Evolutionary conservation across 179 eudicot species (phyloP).

Genomic region (Heliamphora pulchella): DNA sequence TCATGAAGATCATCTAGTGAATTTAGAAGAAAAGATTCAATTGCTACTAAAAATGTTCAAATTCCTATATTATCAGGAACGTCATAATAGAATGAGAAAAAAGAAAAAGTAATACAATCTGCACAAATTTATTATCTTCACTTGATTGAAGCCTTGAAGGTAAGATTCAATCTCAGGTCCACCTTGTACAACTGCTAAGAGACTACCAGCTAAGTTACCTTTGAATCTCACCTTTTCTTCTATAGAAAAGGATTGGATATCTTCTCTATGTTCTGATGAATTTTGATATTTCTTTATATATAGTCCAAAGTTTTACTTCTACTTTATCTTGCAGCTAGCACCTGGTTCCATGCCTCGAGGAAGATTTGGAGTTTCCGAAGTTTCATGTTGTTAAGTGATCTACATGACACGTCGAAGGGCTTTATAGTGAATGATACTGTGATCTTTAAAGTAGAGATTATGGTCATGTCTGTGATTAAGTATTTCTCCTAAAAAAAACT

Average conservation of each 20-base stretch:
- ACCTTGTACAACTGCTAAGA: not conserved
- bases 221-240: not conserved
- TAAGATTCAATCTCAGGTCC: not conserved
- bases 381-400: not conserved
- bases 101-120: no score
- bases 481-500: not conserved
- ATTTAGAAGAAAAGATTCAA: no score
- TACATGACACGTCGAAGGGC: not conserved
- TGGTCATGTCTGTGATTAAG: slow-evolving; percentile 5
- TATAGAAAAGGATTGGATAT: not conserved
- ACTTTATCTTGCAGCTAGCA: not conserved
- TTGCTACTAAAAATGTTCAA: no score
- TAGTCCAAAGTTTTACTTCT: no score
- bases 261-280: not conserved
- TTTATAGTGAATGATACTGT: not conserved
- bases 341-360: not conserved
- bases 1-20: no score
- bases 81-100: no score
- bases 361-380: not conserved
- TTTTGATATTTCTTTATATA: not conserved
- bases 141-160: not conserved
- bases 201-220: not conserved
- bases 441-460: slow-evolving; percentile 9
- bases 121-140: no score
- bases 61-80: no score